phyloP scores from a whole-genome alignment of 371 early-diverging fungal species.

The Zopfochytrium polystomum region DNA sequence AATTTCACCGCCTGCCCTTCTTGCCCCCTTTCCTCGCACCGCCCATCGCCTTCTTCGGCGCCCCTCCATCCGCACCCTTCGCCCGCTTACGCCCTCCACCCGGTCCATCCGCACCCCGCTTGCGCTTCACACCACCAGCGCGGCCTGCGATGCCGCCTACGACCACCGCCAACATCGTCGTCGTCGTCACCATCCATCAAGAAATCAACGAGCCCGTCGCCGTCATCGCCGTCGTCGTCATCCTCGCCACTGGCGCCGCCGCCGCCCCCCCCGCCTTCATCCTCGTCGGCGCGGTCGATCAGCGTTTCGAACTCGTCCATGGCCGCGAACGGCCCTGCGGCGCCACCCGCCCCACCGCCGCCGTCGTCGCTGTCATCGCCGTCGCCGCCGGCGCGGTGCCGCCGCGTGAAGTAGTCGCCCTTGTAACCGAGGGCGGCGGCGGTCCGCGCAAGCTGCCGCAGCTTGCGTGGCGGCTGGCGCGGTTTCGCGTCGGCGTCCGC shows the following conservation, averaged over 20 bases:
- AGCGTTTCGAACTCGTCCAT: constrained; percentile 38
- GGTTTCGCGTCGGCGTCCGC: constrained; percentile 11
- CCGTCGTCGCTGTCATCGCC: not conserved
- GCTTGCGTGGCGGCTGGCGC: too few relatives aligned
- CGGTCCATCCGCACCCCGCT: not conserved
- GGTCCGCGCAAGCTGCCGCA: constrained; percentile 22
- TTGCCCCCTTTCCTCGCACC: not conserved
- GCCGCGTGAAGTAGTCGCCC: constrained; percentile 35
- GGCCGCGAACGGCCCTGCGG: constrained; percentile 35
- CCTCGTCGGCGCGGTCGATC: constrained; percentile 27
- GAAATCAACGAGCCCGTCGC: not conserved
- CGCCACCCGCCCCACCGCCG: constrained; percentile 8
- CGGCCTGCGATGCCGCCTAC: not conserved
- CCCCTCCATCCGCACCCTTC: not conserved
- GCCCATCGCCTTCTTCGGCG: not conserved
- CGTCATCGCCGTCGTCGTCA: not conserved
- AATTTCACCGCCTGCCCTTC: not conserved
- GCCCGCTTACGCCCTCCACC: not conserved
- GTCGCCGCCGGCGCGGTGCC: not conserved
- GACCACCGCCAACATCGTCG: not conserved
- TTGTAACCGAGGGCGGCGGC: constrained; percentile 43
- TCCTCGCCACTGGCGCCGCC: not conserved
- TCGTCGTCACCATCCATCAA: not conserved
- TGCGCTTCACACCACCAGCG: not conserved
- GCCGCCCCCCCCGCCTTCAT: constrained; percentile 15